Conservation (phyloP, 176 grass and related monocot genomes). For the Rhipidocladum racemiflorum region DNA sequence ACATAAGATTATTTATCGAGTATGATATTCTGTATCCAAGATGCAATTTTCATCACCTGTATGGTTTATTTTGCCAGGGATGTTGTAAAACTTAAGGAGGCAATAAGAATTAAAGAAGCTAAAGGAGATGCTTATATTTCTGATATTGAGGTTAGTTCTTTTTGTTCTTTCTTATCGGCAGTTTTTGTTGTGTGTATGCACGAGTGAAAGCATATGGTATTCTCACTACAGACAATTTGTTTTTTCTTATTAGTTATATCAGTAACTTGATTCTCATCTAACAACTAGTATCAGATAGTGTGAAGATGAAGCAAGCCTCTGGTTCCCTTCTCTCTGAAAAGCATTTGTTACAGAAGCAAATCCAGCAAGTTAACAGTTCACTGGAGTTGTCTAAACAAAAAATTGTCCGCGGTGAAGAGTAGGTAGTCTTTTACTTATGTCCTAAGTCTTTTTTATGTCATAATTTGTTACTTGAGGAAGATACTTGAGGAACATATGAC, state of each 20-base stretch:
- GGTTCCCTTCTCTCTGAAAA: conserved; percentile 86
- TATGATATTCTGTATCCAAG: conserved; percentile 6
- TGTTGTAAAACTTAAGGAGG: conserved; percentile 76
- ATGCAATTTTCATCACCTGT: not conserved
- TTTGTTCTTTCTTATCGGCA: not conserved
- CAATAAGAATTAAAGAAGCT: conserved; percentile 83
- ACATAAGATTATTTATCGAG: conserved; percentile 15
- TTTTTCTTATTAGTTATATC: not conserved
- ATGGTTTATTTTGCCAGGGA: conserved; percentile 56
- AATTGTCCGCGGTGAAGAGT: conserved; percentile 66
- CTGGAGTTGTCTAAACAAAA: conserved; percentile 81
- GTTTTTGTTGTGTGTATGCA: conserved; percentile 18
- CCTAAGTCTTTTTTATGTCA: no score
- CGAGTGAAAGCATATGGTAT: conserved; percentile 29
- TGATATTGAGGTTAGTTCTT: conserved; percentile 79
- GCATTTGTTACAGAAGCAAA: conserved; percentile 75
- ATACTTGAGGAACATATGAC: no score
- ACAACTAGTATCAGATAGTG: conserved; percentile 94
- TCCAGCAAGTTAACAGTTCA: conserved; percentile 67
- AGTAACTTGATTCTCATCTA: conserved; percentile 39
- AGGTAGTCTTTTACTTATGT: no score
- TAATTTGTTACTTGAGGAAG: no score
- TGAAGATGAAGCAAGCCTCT: conserved; percentile 89
- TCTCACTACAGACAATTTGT: conserved; percentile 55
- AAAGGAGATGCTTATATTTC: conserved; percentile 84